Conservation (phyloP, 257 asterid species). For the Prunella vulgaris region DNA sequence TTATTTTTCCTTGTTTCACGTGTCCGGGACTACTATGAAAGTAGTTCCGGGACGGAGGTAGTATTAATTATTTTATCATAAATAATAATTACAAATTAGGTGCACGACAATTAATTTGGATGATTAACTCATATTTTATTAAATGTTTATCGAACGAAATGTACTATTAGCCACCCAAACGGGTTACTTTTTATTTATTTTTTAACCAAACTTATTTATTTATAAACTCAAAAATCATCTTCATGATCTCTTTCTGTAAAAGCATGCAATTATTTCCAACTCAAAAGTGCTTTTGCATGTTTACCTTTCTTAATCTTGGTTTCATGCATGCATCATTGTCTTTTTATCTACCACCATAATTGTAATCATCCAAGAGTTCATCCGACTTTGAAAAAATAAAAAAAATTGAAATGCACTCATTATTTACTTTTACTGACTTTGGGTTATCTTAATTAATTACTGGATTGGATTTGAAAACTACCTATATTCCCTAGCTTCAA, state of each 20-base stretch:
- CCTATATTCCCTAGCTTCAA: no score
- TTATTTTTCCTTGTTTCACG: no score
- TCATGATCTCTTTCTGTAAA: constrained; percentile 20
- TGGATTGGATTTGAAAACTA: no score
- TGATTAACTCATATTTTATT: no score
- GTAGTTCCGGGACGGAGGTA: no score
- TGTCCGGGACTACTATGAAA: no score
- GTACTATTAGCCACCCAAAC: not conserved
- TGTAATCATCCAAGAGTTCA: constrained; percentile 12
- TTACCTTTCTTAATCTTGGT: constrained; percentile 16
- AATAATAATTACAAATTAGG: no score
- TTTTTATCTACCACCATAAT: constrained; percentile 6
- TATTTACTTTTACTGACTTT: no score
- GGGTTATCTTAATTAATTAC: not conserved
- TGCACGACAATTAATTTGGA: no score
- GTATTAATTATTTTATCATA: no score
- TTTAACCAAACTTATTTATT: constrained; percentile 5
- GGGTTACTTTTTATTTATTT: constrained; percentile 1
- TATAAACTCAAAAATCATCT: constrained; percentile 12
- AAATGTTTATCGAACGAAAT: not conserved
- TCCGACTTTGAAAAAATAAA: not conserved
- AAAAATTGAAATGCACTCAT: not conserved
- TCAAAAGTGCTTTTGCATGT: constrained; percentile 20
- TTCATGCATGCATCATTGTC: constrained; percentile 22
- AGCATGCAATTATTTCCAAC: constrained; percentile 30